Evolutionary conservation across 2,329 filamentous ascomycete genomes (phyloP).

Genomic region (Alternaria sp.): DNA sequence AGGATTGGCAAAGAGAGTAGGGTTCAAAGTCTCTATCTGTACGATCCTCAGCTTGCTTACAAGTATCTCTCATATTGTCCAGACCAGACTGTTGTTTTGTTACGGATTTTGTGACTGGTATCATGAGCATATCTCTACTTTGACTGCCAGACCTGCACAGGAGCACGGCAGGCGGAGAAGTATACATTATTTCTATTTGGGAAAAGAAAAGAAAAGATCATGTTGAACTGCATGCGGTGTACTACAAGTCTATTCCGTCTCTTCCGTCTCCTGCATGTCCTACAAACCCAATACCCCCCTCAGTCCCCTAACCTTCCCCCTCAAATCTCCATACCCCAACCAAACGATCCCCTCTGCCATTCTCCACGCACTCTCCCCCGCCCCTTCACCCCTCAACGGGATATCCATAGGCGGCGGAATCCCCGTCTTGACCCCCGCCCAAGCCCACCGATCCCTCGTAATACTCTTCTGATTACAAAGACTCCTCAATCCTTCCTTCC

Average conservation of each 20-base stretch:
- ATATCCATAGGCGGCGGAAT: constrained; percentile 86
- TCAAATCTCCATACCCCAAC: constrained; percentile 56
- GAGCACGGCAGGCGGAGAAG: no score
- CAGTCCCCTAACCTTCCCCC: constrained; percentile 53
- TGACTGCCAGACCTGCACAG: background rate
- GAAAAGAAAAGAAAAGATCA: background rate
- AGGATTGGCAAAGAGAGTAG: background rate
- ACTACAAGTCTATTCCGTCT: background rate
- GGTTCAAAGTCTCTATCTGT: background rate
- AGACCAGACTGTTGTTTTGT: background rate
- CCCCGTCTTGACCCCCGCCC: constrained; percentile 68
- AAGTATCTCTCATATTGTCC: background rate
- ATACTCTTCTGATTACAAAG: constrained; percentile 89
- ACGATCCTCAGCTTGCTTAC: background rate
- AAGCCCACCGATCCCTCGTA: constrained; percentile 76
- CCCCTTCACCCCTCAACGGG: constrained; percentile 65
- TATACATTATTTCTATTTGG: no score
- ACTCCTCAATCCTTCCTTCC: constrained; percentile 83
- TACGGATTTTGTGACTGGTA: background rate
- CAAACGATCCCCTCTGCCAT: constrained; percentile 59
- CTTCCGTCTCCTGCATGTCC: background rate
- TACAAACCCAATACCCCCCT: constrained; percentile 50
- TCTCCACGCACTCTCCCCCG: constrained; percentile 51
- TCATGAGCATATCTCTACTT: background rate
- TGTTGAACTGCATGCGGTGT: fast-evolving